Percentiles rank a stretch among this genome's conserved stretches.
These are phyloP conservation scores for Trypanosomatidae sp. DNA, from an alignment of 208 protist species.

Conservation along the genomic window DNA sequence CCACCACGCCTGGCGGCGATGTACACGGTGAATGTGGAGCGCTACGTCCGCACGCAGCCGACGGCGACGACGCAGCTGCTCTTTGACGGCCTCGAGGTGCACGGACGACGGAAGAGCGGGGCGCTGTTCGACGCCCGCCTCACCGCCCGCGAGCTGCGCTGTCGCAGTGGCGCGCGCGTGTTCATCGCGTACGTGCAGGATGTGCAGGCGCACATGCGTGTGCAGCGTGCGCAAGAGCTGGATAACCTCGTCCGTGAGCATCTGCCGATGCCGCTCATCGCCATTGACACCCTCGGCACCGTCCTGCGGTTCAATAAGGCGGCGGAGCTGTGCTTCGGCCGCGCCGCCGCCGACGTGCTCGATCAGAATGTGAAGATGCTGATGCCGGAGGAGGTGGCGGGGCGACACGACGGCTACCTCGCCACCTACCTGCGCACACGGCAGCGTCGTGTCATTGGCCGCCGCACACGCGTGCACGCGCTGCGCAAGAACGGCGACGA, in stretches of 20 bases:
- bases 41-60: not conserved
- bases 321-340: slow-evolving; percentile 18
- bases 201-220: not conserved
- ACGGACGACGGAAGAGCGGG: not conserved
- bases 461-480: slow-evolving; percentile 1
- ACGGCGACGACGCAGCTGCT: not conserved
- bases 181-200: not conserved
- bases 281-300: slow-evolving; percentile 17
- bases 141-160: not conserved
- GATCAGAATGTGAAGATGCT: slow-evolving; percentile 23
- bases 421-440: slow-evolving; percentile 13
- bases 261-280: slow-evolving; percentile 13
- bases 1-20: slow-evolving; percentile 7
- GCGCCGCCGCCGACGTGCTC: slow-evolving; percentile 6
- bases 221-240: not conserved
- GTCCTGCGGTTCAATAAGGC: slow-evolving; percentile 15
- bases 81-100: not conserved
- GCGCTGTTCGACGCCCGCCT: not conserved
- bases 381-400: slow-evolving; percentile 15
- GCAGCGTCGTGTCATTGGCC: slow-evolving; percentile 18
- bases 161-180: not conserved
- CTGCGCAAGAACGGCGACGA: slow-evolving; percentile 15
- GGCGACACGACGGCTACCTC: slow-evolving; percentile 17
- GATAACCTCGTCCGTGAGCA: slow-evolving; percentile 14
- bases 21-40: not conserved